These are phyloP conservation scores for Fraxinus latifolia DNA, from an alignment of 305 asterid genomes.

Conservation along the genomic window DNA sequence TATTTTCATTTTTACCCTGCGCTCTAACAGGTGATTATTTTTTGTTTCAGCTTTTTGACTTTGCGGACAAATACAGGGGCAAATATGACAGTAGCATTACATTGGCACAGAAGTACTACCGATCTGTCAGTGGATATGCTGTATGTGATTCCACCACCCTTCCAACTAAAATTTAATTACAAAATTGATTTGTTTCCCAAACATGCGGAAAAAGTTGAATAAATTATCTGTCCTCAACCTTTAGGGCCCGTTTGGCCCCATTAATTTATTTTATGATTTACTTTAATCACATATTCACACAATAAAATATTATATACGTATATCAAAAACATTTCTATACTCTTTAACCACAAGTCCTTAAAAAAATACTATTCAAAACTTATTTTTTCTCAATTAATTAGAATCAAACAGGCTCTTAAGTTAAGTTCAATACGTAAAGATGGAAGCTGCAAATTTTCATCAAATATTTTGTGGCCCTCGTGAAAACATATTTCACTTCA, in stretches of 20 bases:
- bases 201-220: not conserved
- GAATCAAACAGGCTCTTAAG: not conserved
- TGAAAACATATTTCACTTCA: not conserved
- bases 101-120: constrained; percentile 85
- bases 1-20: not conserved
- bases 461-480: not conserved
- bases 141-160: constrained; percentile 45
- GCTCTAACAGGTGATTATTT: not conserved
- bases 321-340: too few species aligned
- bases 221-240: not conserved
- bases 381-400: too few species aligned
- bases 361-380: too few species aligned
- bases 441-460: not conserved
- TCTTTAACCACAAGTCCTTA: not conserved
- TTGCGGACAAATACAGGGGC: constrained; percentile 96
- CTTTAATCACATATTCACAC: not conserved
- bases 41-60: constrained; percentile 75
- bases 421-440: not conserved
- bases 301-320: too few species aligned
- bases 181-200: not conserved
- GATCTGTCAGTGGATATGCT: constrained; percentile 96
- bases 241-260: not conserved
- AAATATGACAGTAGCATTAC: constrained; percentile 91
- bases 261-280: too few species aligned
- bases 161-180: not conserved